These are phyloP conservation scores for Zarea fungicola DNA, from an alignment of 2,329 filamentous ascomycete species.

Conservation along the genomic window DNA sequence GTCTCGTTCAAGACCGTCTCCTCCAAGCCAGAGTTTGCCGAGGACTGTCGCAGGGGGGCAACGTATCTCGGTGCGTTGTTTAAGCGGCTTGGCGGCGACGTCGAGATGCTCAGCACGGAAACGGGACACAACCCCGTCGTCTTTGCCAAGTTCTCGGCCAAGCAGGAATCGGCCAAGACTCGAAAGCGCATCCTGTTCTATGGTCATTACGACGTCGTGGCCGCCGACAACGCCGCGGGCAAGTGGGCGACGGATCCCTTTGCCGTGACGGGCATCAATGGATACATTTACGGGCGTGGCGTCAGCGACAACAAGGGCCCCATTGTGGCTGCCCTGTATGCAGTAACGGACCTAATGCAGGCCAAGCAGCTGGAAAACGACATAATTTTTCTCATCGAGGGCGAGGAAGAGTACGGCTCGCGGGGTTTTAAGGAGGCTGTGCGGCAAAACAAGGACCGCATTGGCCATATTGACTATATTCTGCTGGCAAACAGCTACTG, in stretches of 20 bases:
- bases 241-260: slow-evolving; percentile 91
- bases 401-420: slow-evolving; percentile 93
- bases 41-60: slow-evolving; percentile 88
- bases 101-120: slow-evolving; percentile 82
- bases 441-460: slow-evolving; percentile 70
- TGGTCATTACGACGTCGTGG: slow-evolving; percentile 95
- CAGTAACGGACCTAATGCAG: slow-evolving; percentile 81
- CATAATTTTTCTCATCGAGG: slow-evolving; percentile 90
- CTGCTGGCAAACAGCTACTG: slow-evolving; percentile 97
- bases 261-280: slow-evolving; percentile 79
- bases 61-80: slow-evolving; percentile 87
- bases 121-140: slow-evolving; percentile 87
- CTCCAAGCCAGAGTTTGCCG: slow-evolving; percentile 75
- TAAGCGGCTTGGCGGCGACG: slow-evolving; percentile 83
- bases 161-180: slow-evolving; percentile 55
- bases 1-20: slow-evolving; percentile 91
- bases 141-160: slow-evolving; percentile 79
- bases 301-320: slow-evolving; percentile 97
- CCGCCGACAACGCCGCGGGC: slow-evolving; percentile 73
- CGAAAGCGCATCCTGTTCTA: slow-evolving; percentile 93
- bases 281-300: slow-evolving; percentile 92
- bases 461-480: slow-evolving; percentile 91
- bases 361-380: slow-evolving; percentile 81
- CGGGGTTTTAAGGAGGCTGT: slow-evolving; percentile 85
- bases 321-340: slow-evolving; percentile 88